phyloP scores from a whole-genome alignment of 371 early-diverging fungal species.

The Haplosporangium sp. region DNA sequence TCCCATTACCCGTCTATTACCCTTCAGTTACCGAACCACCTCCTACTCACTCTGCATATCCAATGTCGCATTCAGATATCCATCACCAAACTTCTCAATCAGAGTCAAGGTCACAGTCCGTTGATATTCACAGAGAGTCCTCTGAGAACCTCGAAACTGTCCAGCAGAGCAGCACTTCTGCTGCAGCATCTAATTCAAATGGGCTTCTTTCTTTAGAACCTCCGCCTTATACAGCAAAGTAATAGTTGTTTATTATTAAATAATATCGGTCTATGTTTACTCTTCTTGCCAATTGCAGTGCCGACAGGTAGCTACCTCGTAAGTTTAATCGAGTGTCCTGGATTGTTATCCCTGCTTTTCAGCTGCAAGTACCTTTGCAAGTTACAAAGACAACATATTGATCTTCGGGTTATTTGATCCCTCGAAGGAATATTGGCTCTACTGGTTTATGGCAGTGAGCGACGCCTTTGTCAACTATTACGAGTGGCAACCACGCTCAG shows the following conservation, averaged over 20 bases:
- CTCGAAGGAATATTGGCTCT: background rate
- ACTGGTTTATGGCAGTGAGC: background rate
- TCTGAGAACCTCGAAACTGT: background rate
- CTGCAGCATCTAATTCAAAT: background rate
- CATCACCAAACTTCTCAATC: background rate
- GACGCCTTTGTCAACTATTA: background rate
- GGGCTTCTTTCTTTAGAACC: constrained; percentile 8
- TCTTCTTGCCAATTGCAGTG: too few species aligned
- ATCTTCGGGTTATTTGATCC: too few species aligned
- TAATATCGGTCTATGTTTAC: too few species aligned
- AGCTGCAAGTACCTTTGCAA: too few species aligned
- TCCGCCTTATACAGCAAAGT: constrained; percentile 24
- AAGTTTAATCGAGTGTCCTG: too few species aligned
- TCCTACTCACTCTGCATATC: background rate
- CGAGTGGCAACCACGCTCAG: background rate
- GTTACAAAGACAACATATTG: too few species aligned
- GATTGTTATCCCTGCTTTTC: too few species aligned
- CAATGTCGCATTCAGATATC: background rate
- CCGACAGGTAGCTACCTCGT: too few species aligned
- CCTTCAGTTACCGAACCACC: background rate
- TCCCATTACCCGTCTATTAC: background rate
- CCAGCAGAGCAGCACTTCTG: background rate
- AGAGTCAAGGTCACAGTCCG: background rate
- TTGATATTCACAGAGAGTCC: background rate
- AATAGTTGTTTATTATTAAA: constrained; percentile 5